These are phyloP conservation scores for Rehmannia glutinosa DNA, from an alignment of 257 asterid species.

Conservation along the genomic window DNA sequence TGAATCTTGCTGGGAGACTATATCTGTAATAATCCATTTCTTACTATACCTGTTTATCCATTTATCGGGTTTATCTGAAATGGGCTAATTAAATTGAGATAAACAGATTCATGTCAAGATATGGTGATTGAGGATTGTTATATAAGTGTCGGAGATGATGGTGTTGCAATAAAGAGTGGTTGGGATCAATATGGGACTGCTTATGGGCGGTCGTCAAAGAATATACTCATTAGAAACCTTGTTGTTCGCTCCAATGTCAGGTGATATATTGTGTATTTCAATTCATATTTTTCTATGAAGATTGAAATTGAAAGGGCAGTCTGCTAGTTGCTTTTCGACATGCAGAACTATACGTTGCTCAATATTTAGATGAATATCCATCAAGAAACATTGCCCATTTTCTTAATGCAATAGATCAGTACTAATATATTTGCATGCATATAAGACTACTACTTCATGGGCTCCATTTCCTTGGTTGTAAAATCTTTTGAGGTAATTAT, in stretches of 20 bases:
- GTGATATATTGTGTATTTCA: slow-evolving; percentile 31
- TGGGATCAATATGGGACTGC: slow-evolving; percentile 94
- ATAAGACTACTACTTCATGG: too few relatives aligned
- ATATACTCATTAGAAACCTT: slow-evolving; percentile 75
- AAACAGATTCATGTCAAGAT: slow-evolving; percentile 90
- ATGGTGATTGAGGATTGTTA: slow-evolving; percentile 94
- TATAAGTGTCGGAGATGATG: slow-evolving; percentile 96
- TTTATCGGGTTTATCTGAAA: background rate
- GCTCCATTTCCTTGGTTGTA: background rate
- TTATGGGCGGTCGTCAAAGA: slow-evolving; percentile 74
- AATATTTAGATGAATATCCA: background rate
- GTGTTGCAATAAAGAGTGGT: slow-evolving; percentile 94
- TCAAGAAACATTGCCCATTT: background rate
- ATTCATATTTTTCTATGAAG: background rate
- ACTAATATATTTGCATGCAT: too few relatives aligned
- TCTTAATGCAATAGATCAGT: background rate
- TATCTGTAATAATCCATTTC: background rate
- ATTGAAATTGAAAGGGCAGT: background rate
- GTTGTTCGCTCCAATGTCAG: slow-evolving; percentile 95
- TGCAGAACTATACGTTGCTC: background rate
- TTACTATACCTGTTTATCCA: background rate
- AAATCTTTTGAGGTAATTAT: too few relatives aligned
- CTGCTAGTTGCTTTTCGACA: background rate
- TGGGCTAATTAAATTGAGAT: slow-evolving; percentile 7
- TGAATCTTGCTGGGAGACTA: too few relatives aligned